These are phyloP conservation scores for Aspergillus biplanus DNA, from an alignment of 495 filamentous ascomycete species.

Conservation along the genomic window DNA sequence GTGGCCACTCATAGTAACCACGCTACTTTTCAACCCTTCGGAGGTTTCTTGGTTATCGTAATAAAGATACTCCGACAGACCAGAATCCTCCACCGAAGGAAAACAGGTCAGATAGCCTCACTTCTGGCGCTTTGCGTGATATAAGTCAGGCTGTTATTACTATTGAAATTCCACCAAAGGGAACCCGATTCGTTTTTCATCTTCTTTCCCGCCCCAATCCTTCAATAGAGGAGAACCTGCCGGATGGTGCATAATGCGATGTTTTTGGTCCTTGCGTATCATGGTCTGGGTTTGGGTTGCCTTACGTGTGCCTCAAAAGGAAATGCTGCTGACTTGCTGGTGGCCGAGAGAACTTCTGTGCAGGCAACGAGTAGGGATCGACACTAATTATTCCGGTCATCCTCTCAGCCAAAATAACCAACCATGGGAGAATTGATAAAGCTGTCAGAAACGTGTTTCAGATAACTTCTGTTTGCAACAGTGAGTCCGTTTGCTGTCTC, in stretches of 20 bases:
- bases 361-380: constrained; percentile 10
- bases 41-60: constrained; percentile 1
- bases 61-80: constrained; percentile 14
- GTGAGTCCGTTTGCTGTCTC: neutral
- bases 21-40: neutral
- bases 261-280: constrained; percentile 1
- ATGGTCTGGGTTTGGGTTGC: constrained; percentile 9
- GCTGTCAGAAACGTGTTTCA: constrained; percentile 13
- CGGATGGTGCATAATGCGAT: neutral
- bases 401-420: constrained; percentile 1
- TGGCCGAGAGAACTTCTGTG: neutral
- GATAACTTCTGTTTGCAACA: neutral
- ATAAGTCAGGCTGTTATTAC: constrained; percentile 15
- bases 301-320: constrained; percentile 11
- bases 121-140: constrained; percentile 15
- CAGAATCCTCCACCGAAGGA: constrained; percentile 6
- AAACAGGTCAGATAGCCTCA: constrained; percentile 13
- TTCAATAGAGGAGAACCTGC: neutral
- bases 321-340: neutral
- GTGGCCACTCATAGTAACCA: neutral
- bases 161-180: neutral
- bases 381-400: constrained; percentile 5
- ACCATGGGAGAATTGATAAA: constrained; percentile 13
- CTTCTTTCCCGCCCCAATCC: neutral
- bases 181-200: neutral